A percentile compares a stretch with the other conserved stretches of the same genome.
Conservation (phyloP, 257 asterid genomes). For the Paulownia fortunei region DNA sequence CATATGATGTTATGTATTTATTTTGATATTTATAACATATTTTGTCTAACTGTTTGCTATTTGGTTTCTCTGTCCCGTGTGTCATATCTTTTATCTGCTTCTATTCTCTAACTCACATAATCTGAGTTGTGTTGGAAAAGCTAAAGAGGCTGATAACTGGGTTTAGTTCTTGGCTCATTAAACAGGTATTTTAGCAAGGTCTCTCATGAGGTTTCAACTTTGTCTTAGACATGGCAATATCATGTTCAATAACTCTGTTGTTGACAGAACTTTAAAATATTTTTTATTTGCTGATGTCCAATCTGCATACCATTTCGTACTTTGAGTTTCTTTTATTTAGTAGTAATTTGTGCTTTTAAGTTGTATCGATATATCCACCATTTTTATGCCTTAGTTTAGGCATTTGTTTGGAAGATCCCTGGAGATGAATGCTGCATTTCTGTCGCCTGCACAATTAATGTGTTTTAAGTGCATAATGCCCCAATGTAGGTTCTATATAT, state of each 20-base stretch:
- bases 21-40: neutral
- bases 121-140: neutral
- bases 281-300: neutral
- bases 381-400: neutral
- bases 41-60: neutral
- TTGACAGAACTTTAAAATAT: neutral
- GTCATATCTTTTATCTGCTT: neutral
- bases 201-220: neutral
- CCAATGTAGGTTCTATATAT: neutral
- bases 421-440: neutral
- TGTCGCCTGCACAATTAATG: no score
- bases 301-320: neutral
- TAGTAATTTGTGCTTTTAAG: neutral
- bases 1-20: neutral
- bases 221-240: neutral
- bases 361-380: no score
- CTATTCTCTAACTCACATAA: neutral
- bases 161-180: neutral
- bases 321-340: neutral
- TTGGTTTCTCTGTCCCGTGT: neutral
- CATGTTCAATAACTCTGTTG: neutral
- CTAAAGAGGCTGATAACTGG: neutral
- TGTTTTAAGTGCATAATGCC: neutral
- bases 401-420: neutral
- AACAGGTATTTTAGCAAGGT: neutral